Evolutionary conservation across 2,329 filamentous ascomycete genomes (phyloP).

Genomic region (Aphanoascus verrucosus): DNA sequence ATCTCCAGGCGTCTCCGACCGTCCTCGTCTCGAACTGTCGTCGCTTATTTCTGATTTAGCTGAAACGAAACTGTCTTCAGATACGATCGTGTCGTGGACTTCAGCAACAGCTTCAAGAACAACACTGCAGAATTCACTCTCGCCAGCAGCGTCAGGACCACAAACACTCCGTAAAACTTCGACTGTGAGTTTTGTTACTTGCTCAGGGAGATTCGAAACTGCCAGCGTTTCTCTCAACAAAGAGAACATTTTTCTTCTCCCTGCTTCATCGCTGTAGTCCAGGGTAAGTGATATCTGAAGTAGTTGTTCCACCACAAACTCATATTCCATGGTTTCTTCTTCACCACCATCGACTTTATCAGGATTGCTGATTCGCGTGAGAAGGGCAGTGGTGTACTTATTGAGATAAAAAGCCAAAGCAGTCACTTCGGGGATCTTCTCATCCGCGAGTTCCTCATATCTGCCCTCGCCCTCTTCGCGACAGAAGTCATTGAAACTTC

Average conservation of each 20-base stretch:
- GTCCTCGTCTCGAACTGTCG: constrained; percentile 43
- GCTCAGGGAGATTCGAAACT: constrained; percentile 77
- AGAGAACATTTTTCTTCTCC: constrained; percentile 89
- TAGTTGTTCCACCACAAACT: constrained; percentile 92
- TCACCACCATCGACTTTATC: constrained; percentile 55
- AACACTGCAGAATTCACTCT: constrained; percentile 43
- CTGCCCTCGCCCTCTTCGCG: constrained; percentile 61
- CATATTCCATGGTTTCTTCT: constrained; percentile 76
- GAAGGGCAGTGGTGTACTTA: constrained; percentile 55
- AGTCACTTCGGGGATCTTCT: constrained; percentile 91
- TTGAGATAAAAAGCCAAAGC: constrained; percentile 80
- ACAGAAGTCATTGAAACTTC: constrained; percentile 92
- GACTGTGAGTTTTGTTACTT: constrained; percentile 78
- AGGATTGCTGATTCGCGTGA: constrained; percentile 30
- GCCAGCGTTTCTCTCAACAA: constrained; percentile 77
- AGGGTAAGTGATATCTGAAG: constrained; percentile 83
- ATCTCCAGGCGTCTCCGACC: constrained; percentile 32
- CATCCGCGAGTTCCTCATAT: constrained; percentile 66
- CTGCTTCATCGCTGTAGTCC: constrained; percentile 96
- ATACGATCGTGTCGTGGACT: constrained; percentile 83
- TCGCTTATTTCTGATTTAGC: constrained; percentile 74
- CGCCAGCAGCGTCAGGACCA: constrained; percentile 44
- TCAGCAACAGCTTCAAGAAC: constrained; percentile 88
- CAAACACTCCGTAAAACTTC: constrained; percentile 76
- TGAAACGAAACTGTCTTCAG: constrained; percentile 82